Percentiles rank a stretch among this genome's conserved stretches.
phyloP scores from a whole-genome alignment of 345 rosid genomes.

The Nephelium lappaceum region DNA sequence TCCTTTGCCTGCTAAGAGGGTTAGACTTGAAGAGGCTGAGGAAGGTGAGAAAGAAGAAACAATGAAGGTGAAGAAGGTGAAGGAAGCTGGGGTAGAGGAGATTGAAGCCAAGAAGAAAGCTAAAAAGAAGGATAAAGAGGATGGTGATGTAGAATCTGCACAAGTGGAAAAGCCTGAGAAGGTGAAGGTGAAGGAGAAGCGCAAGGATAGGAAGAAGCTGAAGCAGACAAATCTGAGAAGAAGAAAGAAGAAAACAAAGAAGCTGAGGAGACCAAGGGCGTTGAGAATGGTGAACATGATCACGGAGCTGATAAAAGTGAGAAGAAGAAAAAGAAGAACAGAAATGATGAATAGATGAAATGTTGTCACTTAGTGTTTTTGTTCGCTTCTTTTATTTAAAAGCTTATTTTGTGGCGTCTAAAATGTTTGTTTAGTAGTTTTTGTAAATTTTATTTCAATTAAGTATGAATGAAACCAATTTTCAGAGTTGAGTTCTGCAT shows the following conservation, averaged over 20 bases:
- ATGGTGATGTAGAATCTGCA: conserved; percentile 27
- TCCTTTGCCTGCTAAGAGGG: conserved; percentile 54
- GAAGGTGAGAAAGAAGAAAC: conserved; percentile 34
- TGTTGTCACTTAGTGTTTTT: conserved; percentile 5
- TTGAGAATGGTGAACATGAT: conserved; percentile 42
- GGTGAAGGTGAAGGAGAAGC: conserved; percentile 51
- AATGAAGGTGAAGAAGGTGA: conserved; percentile 39
- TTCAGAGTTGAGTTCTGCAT: background rate
- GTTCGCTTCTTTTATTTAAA: background rate
- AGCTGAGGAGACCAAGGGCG: conserved; percentile 36
- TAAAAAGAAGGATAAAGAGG: conserved; percentile 53
- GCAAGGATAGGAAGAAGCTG: conserved; percentile 39
- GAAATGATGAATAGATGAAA: conserved; percentile 26
- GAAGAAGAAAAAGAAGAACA: conserved; percentile 69
- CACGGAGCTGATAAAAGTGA: conserved; percentile 54
- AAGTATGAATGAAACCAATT: conserved; percentile 19
- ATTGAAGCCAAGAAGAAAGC: conserved; percentile 42
- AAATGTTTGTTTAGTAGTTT: conserved; percentile 6
- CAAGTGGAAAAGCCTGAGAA: conserved; percentile 44
- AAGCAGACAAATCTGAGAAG: conserved; percentile 56
- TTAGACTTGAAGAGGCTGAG: conserved; percentile 42
- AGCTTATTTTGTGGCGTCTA: background rate
- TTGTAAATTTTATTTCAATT: conserved; percentile 18
- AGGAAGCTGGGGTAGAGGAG: conserved; percentile 31
- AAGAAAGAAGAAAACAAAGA: conserved; percentile 75